phyloP scores from a whole-genome alignment of 1,139 yeast species.

The Barnettozyma hawaiiensis region DNA sequence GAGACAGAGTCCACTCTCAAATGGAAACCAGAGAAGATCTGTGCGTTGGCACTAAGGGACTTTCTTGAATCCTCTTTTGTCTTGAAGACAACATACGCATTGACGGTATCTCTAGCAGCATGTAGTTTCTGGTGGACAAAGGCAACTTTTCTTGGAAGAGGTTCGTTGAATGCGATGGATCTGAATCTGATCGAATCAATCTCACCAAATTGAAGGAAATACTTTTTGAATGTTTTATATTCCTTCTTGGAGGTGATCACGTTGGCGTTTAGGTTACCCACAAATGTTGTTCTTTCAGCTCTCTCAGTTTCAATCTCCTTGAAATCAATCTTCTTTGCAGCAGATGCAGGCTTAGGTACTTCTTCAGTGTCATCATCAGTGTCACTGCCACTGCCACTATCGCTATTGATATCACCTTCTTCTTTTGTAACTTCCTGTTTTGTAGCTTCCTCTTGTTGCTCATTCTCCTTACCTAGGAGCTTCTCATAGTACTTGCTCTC shows the following conservation, averaged over 20 bases:
- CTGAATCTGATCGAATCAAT: conserved; percentile 81
- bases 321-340: conserved; percentile 34
- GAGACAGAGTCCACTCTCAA: conserved; percentile 87
- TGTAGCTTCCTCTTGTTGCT: conserved; percentile 12
- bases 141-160: conserved; percentile 89
- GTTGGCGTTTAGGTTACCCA: conserved; percentile 72
- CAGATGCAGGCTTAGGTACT: conserved; percentile 15
- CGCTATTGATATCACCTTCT: too few species aligned
- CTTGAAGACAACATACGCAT: conserved; percentile 80
- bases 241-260: conserved; percentile 61
- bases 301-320: conserved; percentile 71
- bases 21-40: conserved; percentile 65
- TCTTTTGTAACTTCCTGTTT: conserved; percentile 13
- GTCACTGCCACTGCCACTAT: conserved; percentile 12
- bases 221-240: conserved; percentile 58
- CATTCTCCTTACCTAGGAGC: conserved; percentile 16
- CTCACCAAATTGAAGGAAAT: conserved; percentile 52
- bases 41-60: conserved; percentile 55
- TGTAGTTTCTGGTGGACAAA: conserved; percentile 78
- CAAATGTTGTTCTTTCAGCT: conserved; percentile 83
- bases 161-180: conserved; percentile 85
- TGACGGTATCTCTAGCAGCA: conserved; percentile 69
- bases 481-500: conserved; percentile 27
- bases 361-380: conserved; percentile 19
- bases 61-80: conserved; percentile 47